These are phyloP conservation scores for Termitomyces sp. DNA, from an alignment of 768 basidiomycete species.

Conservation along the genomic window DNA sequence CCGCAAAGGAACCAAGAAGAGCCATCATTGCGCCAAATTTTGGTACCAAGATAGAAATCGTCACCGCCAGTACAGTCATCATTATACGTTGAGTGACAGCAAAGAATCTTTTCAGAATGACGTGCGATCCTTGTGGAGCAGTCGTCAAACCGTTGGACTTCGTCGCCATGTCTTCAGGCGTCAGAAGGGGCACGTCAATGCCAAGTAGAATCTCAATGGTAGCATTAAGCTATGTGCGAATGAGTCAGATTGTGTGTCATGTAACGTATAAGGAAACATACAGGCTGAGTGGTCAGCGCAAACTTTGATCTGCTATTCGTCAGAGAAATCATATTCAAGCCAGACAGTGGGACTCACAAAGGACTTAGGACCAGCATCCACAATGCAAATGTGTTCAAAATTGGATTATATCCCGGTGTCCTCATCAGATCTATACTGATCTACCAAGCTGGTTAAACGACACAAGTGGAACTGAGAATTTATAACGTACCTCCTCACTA, in stretches of 20 bases:
- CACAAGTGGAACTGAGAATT: not conserved
- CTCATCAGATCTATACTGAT: slow-evolving; percentile 78
- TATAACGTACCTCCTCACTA: slow-evolving; percentile 62
- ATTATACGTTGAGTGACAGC: slow-evolving; percentile 49
- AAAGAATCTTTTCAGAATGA: slow-evolving; percentile 33
- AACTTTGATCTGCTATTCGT: slow-evolving; percentile 66
- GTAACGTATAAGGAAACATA: slow-evolving; percentile 26
- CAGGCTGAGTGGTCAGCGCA: slow-evolving; percentile 76
- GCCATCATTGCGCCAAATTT: slow-evolving; percentile 84
- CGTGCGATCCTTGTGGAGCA: slow-evolving; percentile 18
- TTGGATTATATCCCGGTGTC: slow-evolving; percentile 65
- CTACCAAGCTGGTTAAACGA: slow-evolving; percentile 27
- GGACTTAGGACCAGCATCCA: slow-evolving; percentile 85
- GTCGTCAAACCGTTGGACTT: slow-evolving; percentile 28
- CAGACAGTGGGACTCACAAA: slow-evolving; percentile 40
- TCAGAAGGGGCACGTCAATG: slow-evolving; percentile 40
- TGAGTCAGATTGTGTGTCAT: not conserved
- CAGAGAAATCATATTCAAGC: slow-evolving; percentile 11
- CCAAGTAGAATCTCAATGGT: slow-evolving; percentile 78
- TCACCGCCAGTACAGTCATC: slow-evolving; percentile 55
- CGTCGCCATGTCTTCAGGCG: slow-evolving; percentile 32
- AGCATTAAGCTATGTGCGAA: slow-evolving; percentile 55
- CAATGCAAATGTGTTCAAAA: slow-evolving; percentile 66
- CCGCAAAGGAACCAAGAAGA: slow-evolving; percentile 86
- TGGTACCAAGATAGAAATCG: slow-evolving; percentile 70